Percentiles rank a stretch among this genome's conserved stretches.
Evolutionary conservation across 352 stramenopile species (phyloP).

Genomic region (Chrysophaeum taylorii): DNA sequence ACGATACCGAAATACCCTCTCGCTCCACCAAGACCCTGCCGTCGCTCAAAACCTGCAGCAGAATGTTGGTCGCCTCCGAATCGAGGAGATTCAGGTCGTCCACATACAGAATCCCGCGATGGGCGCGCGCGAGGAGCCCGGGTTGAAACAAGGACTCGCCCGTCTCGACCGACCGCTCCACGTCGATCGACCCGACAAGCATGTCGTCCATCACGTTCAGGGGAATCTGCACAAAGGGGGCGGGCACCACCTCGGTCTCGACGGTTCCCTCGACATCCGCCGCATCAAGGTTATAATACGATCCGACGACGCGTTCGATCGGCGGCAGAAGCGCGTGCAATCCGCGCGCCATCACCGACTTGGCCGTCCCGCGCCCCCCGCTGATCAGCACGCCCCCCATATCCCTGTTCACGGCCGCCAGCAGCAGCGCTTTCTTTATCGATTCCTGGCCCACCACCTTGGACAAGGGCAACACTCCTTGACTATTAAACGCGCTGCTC

Average conservation of each 20-base stretch:
- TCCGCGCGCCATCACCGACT: conserved; percentile 64
- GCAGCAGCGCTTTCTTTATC: conserved; percentile 60
- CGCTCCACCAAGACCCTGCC: conserved; percentile 62
- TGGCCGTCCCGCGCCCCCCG: conserved; percentile 60
- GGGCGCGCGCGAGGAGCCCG: conserved; percentile 56
- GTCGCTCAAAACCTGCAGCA: conserved; percentile 57
- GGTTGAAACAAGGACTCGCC: conserved; percentile 64
- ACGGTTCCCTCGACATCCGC: conserved; percentile 45
- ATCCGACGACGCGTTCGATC: conserved; percentile 60
- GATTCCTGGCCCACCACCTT: conserved; percentile 65
- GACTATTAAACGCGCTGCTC: no score
- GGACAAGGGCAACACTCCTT: conserved; percentile 58
- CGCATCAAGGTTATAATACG: conserved; percentile 61
- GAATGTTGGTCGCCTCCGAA: conserved; percentile 61
- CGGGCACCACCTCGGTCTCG: conserved; percentile 58
- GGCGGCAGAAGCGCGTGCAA: conserved; percentile 60
- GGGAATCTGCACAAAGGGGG: conserved; percentile 64
- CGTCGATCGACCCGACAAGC: conserved; percentile 59
- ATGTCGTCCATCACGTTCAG: conserved; percentile 73
- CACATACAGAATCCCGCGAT: conserved; percentile 62
- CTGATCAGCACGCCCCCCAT: conserved; percentile 67
- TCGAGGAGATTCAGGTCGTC: conserved; percentile 74
- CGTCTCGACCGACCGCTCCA: conserved; percentile 58
- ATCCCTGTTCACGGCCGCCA: conserved; percentile 51
- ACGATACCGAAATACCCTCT: conserved; percentile 59